Percentiles rank a stretch among this genome's conserved stretches.
phyloP scores from a whole-genome alignment of 345 rosid genomes.

The Salix arbutifolia region DNA sequence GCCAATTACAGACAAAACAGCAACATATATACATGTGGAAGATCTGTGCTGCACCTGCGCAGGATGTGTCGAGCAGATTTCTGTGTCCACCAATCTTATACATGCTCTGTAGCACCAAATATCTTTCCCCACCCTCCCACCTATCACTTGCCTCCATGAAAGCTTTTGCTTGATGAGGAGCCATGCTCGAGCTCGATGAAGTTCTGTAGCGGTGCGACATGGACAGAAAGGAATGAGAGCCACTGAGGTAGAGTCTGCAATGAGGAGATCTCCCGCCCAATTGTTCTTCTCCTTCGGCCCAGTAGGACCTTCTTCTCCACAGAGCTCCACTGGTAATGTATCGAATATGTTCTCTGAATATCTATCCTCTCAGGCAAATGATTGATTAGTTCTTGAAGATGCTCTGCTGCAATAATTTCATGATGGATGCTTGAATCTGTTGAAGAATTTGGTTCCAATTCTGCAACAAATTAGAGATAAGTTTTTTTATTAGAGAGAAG shows the following conservation, averaged over 20 bases:
- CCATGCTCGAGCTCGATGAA: background rate
- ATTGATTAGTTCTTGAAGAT: slow-evolving; percentile 52
- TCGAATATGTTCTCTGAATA: slow-evolving; percentile 27
- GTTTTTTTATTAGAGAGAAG: too few species aligned
- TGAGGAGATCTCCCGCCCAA: slow-evolving; percentile 57
- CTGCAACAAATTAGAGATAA: too few species aligned
- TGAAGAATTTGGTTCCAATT: too few species aligned
- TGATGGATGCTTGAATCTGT: slow-evolving; percentile 63
- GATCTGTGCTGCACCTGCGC: too few species aligned
- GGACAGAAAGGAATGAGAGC: background rate
- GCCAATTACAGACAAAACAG: too few species aligned
- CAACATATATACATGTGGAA: too few species aligned
- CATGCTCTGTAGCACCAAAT: too few species aligned
- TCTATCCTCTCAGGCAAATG: slow-evolving; percentile 39
- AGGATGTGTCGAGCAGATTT: too few species aligned
- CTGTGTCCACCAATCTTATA: too few species aligned
- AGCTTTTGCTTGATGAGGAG: background rate
- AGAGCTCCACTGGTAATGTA: slow-evolving; percentile 62
- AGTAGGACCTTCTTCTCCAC: slow-evolving; percentile 79
- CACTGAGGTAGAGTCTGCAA: background rate
- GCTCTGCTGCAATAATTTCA: slow-evolving; percentile 70
- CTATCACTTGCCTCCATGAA: background rate
- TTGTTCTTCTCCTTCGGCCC: slow-evolving; percentile 95
- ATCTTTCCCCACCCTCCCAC: background rate
- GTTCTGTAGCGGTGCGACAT: background rate